These are phyloP conservation scores for Monilinia laxa DNA, from an alignment of 2,329 filamentous ascomycete genomes.

Conservation along the genomic window DNA sequence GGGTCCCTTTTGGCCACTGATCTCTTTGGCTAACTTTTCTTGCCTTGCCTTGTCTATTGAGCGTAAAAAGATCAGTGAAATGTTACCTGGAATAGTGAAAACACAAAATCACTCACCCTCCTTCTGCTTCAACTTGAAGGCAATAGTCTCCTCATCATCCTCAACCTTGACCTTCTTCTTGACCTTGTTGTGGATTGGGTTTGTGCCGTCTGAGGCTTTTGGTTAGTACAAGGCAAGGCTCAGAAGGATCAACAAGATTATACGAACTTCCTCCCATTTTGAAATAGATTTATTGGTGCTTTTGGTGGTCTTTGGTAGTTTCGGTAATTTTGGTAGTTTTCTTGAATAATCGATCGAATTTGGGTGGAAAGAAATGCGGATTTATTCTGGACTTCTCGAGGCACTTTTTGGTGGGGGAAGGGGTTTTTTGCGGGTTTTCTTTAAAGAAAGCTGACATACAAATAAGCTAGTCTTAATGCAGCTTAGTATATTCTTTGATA, in stretches of 20 bases:
- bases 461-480: not conserved
- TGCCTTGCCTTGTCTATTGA: conserved; percentile 65
- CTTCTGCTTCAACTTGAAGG: conserved; percentile 78
- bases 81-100: conserved; percentile 51
- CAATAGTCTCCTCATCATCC: conserved; percentile 82
- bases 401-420: conserved; percentile 16
- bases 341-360: conserved; percentile 1
- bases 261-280: conserved; percentile 58
- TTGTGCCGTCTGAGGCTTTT: conserved; percentile 16
- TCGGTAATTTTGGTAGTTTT: conserved; percentile 1
- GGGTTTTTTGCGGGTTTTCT: conserved; percentile 15
- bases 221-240: conserved; percentile 43
- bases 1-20: conserved; percentile 67
- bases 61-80: not conserved
- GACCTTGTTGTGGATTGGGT: conserved; percentile 60
- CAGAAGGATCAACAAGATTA: conserved; percentile 1
- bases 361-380: conserved; percentile 8
- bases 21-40: conserved; percentile 70
- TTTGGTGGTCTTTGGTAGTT: conserved; percentile 8
- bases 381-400: conserved; percentile 19
- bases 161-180: conserved; percentile 79
- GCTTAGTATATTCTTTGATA: not conserved
- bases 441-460: conserved; percentile 14
- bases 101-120: conserved; percentile 61
- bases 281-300: conserved; percentile 37